Base-by-base conservation (phyloP, 2,329 filamentous ascomycete species). In the Dactylonectria estremocensis region DNA sequence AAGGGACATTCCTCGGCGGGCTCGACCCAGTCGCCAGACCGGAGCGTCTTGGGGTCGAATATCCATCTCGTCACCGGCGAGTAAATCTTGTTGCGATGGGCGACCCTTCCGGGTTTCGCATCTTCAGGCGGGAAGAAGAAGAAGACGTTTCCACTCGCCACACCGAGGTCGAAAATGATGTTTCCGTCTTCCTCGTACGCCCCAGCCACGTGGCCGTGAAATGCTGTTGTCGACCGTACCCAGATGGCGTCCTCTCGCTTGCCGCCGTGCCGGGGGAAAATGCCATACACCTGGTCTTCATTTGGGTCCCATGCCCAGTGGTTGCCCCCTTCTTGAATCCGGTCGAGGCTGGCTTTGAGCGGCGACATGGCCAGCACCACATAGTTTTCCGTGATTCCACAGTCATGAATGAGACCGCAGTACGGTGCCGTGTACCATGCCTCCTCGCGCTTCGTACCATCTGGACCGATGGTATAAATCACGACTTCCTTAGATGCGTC, bases 131-230 rank as follows among this genome's bases (percentile, higher is more conserved):
- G 67, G 5, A 57, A 68, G 20, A 57, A 69, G n/a, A 67, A 69
- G 20, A 70, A 70, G 2, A 70, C 67, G 0, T 69, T 70, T 2
- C 64, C 64, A 0, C 69, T 58, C 9, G 68, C 67, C 0, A 70
- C 54, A 0, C 62, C 63, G 0, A 70, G 50, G 5, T 70, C 68
- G 0, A 66, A 69, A 0, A 70, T 40, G 0, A 70, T 54, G 10
- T 67, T 46, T 0, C 67, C 67, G 1, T 70, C 60, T 9, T 67
- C 22, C 14, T 70, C 68, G 20, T 70, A 70, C 0, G 52, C 45
- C 0, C 67, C 67, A 2, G 60, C 67, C 13, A 67, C 59, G n/a
- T 70, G 68, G 0, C 68, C 68, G 2, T 69, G 68, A 7, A 70
- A 70, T 8, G 35, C 35, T 37, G 35, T 35, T 35, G 6, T 43